phyloP scores from a whole-genome alignment of 169 alveolate species.

The Neospora caninum region DNA sequence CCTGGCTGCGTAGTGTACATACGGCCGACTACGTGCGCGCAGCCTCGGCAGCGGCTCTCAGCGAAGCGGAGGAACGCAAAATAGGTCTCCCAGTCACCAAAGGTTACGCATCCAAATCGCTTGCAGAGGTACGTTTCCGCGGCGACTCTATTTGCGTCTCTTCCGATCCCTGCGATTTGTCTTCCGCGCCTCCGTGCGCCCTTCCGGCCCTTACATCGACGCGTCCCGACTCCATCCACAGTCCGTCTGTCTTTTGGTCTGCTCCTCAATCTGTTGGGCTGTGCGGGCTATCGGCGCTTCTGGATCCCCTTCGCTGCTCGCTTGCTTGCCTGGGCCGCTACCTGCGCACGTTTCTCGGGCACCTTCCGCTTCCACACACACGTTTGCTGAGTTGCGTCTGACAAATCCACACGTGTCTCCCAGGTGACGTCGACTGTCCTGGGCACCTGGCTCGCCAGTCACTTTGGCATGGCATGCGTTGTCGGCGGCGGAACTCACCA shows the following conservation, averaged over 20 bases:
- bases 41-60: not conserved
- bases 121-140: not conserved
- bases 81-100: constrained; percentile 3
- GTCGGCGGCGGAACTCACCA: constrained; percentile 74
- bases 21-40: not conserved
- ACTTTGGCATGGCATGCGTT: constrained; percentile 21
- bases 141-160: not conserved
- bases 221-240: too few species aligned
- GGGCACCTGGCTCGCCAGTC: not conserved
- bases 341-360: not conserved
- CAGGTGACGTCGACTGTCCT: constrained; percentile 35
- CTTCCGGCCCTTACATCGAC: too few species aligned
- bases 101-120: not conserved
- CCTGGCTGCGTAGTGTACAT: not conserved
- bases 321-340: not conserved
- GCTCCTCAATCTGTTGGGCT: too few species aligned
- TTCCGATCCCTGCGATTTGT: not conserved
- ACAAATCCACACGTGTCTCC: not conserved
- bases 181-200: not conserved
- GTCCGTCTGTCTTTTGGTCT: too few species aligned
- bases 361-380: not conserved
- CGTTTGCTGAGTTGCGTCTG: not conserved
- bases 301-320: not conserved
- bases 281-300: too few species aligned
- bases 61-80: constrained; percentile 4